Evolutionary conservation across 768 basidiomycete species (phyloP).

Genomic region (Chalciporus chontae): DNA sequence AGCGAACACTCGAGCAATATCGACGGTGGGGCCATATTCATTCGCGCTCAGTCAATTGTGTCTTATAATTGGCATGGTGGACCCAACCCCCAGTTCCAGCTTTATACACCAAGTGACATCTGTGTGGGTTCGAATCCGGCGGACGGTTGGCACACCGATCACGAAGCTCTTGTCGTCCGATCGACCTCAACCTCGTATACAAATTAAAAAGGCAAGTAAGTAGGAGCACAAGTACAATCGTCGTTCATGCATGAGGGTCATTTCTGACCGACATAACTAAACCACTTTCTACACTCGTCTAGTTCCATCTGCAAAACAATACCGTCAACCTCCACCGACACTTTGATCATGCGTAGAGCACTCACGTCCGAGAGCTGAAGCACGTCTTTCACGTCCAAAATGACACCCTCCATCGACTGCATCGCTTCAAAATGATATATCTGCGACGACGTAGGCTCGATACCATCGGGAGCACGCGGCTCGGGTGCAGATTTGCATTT

Average conservation of each 20-base stretch:
- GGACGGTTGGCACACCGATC: too few species aligned
- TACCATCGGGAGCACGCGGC: not conserved
- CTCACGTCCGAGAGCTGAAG: slow-evolving; percentile 22
- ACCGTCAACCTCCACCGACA: slow-evolving; percentile 1
- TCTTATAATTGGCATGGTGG: too few species aligned
- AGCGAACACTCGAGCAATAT: too few species aligned
- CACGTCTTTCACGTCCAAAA: slow-evolving; percentile 25
- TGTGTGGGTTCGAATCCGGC: too few species aligned
- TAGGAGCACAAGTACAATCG: not conserved
- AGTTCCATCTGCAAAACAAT: slow-evolving; percentile 19
- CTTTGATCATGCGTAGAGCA: not conserved
- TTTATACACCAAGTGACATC: too few species aligned
- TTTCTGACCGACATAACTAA: slow-evolving; percentile 9
- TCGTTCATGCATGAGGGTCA: not conserved
- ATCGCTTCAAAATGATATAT: slow-evolving; percentile 10
- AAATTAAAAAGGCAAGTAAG: slow-evolving; percentile 11
- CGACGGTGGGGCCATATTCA: too few species aligned
- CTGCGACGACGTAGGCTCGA: slow-evolving; percentile 10
- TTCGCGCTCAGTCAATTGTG: too few species aligned
- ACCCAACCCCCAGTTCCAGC: not conserved
- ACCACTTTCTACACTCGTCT: slow-evolving; percentile 23
- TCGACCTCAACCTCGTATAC: slow-evolving; percentile 14
- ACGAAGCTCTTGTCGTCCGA: not conserved
- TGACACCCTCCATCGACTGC: slow-evolving; percentile 10
- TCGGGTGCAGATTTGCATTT: not conserved